Percentiles rank a stretch among this genome's conserved stretches.
Evolutionary conservation across 2,329 filamentous ascomycete species (phyloP).

Genomic region (Calonectria fujianensis): DNA sequence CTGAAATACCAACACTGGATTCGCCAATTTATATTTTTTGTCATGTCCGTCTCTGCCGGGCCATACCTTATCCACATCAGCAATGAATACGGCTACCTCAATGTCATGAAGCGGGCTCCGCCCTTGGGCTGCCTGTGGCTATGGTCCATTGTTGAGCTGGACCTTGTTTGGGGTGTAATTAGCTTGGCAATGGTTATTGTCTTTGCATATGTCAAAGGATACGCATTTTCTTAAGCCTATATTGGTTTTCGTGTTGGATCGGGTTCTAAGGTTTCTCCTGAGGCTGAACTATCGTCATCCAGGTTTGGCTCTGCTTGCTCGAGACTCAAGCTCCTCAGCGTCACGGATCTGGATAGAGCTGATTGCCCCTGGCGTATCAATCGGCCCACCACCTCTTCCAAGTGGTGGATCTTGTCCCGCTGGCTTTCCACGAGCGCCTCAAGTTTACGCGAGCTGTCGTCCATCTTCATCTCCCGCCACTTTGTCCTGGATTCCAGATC

Average conservation of each 20-base stretch:
- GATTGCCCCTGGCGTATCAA: constrained; percentile 40
- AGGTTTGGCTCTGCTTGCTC: constrained; percentile 40
- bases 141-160: constrained; percentile 92
- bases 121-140: constrained; percentile 93
- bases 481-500: constrained; percentile 60
- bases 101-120: constrained; percentile 94
- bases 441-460: constrained; percentile 53
- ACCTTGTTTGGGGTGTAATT: constrained; percentile 78
- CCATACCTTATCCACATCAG: constrained; percentile 89
- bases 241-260: constrained; percentile 5
- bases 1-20: constrained; percentile 66
- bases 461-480: constrained; percentile 56
- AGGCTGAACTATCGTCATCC: constrained; percentile 35
- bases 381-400: constrained; percentile 47
- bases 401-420: constrained; percentile 50
- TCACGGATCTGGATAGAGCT: constrained; percentile 40
- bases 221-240: constrained; percentile 61
- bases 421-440: constrained; percentile 52
- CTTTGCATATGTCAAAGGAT: constrained; percentile 71
- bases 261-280: constrained; percentile 27
- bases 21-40: constrained; percentile 79
- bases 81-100: constrained; percentile 87
- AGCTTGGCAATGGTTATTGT: constrained; percentile 68
- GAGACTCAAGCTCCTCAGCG: constrained; percentile 37
- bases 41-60: constrained; percentile 76